Evolutionary conservation across 2,329 filamentous ascomycete species (phyloP).

Genomic region (Xylaria sp.): DNA sequence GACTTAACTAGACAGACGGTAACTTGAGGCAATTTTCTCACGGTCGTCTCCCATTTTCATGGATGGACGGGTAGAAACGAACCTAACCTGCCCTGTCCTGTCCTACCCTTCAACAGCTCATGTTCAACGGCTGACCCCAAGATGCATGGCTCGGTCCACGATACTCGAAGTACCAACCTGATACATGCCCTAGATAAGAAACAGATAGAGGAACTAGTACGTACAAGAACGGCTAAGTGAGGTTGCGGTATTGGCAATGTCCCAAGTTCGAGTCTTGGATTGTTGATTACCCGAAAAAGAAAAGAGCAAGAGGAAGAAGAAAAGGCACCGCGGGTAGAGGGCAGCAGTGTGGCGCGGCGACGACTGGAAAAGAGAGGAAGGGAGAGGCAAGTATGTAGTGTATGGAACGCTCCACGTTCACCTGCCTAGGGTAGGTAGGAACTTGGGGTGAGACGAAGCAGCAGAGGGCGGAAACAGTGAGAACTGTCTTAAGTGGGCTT

Average conservation of each 20-base stretch:
- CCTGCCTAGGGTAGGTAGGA: neutral
- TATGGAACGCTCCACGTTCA: slow-evolving; percentile 2
- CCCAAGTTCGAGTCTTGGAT: neutral
- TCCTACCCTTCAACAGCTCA: slow-evolving; percentile 14
- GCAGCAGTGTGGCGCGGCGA: slow-evolving; percentile 23
- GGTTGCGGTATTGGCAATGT: slow-evolving; percentile 10
- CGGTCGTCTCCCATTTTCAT: slow-evolving; percentile 12
- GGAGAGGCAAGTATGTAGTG: slow-evolving; percentile 4
- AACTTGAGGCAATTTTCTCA: slow-evolving; percentile 10
- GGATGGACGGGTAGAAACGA: slow-evolving; percentile 2
- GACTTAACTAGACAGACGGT: slow-evolving; percentile 13
- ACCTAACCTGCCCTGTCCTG: slow-evolving; percentile 9
- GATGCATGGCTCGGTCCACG: slow-evolving; percentile 6
- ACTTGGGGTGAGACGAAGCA: slow-evolving; percentile 18
- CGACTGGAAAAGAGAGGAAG: slow-evolving; percentile 3
- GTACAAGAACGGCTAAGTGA: slow-evolving; percentile 12
- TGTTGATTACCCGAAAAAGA: slow-evolving; percentile 10
- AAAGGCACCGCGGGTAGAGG: slow-evolving; percentile 12
- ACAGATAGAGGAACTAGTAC: slow-evolving; percentile 13
- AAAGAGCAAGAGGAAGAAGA: slow-evolving; percentile 4
- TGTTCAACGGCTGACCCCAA: neutral
- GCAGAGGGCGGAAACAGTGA: neutral
- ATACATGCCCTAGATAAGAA: slow-evolving; percentile 1
- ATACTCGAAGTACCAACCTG: slow-evolving; percentile 10
- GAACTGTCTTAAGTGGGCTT: slow-evolving; percentile 22